Evolutionary conservation across 768 basidiomycete species (phyloP).

Genomic region (Harrya chromipes): DNA sequence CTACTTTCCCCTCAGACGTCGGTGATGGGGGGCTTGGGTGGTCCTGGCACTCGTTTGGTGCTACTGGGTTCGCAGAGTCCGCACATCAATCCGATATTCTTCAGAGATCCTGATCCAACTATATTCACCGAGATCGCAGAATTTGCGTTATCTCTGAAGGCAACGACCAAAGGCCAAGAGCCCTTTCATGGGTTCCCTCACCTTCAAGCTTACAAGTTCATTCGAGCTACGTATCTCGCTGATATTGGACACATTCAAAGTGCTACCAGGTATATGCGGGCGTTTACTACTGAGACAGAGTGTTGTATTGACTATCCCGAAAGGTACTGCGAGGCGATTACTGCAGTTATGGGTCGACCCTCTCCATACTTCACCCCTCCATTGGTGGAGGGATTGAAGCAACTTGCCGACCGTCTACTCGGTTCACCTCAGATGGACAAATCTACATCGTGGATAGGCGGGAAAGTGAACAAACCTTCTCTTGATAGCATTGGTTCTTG

Average conservation of each 20-base stretch:
- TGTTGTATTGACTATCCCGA: background rate
- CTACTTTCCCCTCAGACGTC: slow-evolving; percentile 83
- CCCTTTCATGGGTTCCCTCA: slow-evolving; percentile 78
- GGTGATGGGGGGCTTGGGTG: slow-evolving; percentile 65
- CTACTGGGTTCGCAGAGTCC: slow-evolving; percentile 72
- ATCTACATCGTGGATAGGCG: slow-evolving; percentile 78
- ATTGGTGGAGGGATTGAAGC: slow-evolving; percentile 72
- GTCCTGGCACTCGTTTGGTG: slow-evolving; percentile 62
- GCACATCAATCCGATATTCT: slow-evolving; percentile 44
- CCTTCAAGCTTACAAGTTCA: slow-evolving; percentile 83
- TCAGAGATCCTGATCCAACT: slow-evolving; percentile 68
- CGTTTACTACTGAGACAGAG: background rate
- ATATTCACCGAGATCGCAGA: slow-evolving; percentile 90
- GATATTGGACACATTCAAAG: slow-evolving; percentile 77
- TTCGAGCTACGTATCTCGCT: slow-evolving; percentile 71
- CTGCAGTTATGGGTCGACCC: slow-evolving; percentile 54
- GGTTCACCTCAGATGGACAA: slow-evolving; percentile 75
- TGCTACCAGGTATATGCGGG: slow-evolving; percentile 63
- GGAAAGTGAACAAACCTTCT: slow-evolving; percentile 87
- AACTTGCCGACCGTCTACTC: slow-evolving; percentile 73
- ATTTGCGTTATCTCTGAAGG: slow-evolving; percentile 79
- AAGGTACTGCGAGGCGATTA: slow-evolving; percentile 93
- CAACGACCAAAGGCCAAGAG: slow-evolving; percentile 81
- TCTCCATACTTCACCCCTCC: slow-evolving; percentile 66
- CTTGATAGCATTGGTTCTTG: slow-evolving; percentile 89